phyloP scores from a whole-genome alignment of 495 filamentous ascomycete genomes.

The Cenococcum geophilum region DNA sequence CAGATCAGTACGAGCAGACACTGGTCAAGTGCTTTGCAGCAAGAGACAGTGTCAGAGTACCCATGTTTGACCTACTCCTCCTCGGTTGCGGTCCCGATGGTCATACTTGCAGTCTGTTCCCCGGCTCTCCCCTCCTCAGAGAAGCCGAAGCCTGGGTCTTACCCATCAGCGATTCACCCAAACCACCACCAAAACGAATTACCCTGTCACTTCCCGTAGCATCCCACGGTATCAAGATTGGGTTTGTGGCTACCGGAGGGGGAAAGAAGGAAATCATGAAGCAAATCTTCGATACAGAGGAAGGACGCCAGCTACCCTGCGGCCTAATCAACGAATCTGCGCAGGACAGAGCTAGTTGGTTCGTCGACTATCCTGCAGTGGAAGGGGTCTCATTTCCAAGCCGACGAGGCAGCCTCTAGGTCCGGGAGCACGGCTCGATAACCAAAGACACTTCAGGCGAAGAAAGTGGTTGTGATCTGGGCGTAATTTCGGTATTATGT shows the following conservation, averaged over 20 bases:
- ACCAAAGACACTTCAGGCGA: background rate
- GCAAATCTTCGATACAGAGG: constrained; percentile 77
- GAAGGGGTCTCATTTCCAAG: constrained; percentile 73
- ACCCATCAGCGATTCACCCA: constrained; percentile 84
- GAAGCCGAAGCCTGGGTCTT: constrained; percentile 91
- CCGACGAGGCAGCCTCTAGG: constrained; percentile 51
- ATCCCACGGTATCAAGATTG: constrained; percentile 72
- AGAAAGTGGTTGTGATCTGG: background rate
- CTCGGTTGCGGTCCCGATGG: constrained; percentile 93
- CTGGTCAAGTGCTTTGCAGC: constrained; percentile 57
- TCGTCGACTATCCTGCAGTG: constrained; percentile 76
- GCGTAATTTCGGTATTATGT: constrained; percentile 12
- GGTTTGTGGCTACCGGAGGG: constrained; percentile 82
- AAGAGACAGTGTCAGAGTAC: constrained; percentile 48
- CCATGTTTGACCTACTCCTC: constrained; percentile 88
- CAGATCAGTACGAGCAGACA: constrained; percentile 87
- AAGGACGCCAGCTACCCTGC: constrained; percentile 70
- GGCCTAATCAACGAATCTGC: constrained; percentile 77
- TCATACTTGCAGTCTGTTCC: constrained; percentile 95
- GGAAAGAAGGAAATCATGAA: constrained; percentile 88
- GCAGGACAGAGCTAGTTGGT: constrained; percentile 88
- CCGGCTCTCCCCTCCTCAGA: constrained; percentile 75
- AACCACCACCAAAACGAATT: constrained; percentile 85
- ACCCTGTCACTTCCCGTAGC: constrained; percentile 88
- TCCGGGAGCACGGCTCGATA: background rate